A percentile compares a stretch with the other conserved stretches of the same genome.
phyloP scores from a whole-genome alignment of 768 basidiomycete genomes.

The Suillus hirtellus region DNA sequence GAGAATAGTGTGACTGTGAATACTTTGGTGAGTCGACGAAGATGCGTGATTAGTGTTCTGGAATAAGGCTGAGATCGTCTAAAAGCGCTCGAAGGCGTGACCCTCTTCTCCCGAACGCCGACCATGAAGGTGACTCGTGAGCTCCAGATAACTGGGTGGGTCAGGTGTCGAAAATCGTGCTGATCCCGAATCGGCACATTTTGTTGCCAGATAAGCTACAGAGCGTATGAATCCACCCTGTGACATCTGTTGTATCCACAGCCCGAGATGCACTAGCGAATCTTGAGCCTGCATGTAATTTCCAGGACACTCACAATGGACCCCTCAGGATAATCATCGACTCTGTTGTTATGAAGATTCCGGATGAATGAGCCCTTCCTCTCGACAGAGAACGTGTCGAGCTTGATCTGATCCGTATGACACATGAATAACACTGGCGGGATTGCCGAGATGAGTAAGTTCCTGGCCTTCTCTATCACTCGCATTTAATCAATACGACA shows the following conservation, averaged over 20 bases:
- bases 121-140: neutral
- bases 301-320: neutral
- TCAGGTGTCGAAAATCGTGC: neutral
- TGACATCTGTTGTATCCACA: neutral
- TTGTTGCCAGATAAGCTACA: neutral
- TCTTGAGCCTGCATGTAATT: neutral
- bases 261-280: neutral
- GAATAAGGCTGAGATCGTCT: neutral
- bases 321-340: conserved; percentile 1
- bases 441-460: neutral
- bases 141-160: neutral
- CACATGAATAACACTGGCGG: neutral
- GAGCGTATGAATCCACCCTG: neutral
- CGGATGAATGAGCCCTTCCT: neutral
- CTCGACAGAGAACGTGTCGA: neutral
- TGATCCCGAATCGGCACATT: neutral
- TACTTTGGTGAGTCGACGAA: neutral
- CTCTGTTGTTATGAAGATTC: neutral
- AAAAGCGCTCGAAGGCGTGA: neutral
- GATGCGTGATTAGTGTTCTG: neutral
- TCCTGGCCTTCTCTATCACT: neutral
- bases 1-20: neutral
- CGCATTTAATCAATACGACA: neutral
- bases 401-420: neutral
- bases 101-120: neutral